Percentiles rank a stretch among this genome's conserved stretches.
Conservation (phyloP, 1,139 yeast genomes). For the Geotrichum candidum region DNA sequence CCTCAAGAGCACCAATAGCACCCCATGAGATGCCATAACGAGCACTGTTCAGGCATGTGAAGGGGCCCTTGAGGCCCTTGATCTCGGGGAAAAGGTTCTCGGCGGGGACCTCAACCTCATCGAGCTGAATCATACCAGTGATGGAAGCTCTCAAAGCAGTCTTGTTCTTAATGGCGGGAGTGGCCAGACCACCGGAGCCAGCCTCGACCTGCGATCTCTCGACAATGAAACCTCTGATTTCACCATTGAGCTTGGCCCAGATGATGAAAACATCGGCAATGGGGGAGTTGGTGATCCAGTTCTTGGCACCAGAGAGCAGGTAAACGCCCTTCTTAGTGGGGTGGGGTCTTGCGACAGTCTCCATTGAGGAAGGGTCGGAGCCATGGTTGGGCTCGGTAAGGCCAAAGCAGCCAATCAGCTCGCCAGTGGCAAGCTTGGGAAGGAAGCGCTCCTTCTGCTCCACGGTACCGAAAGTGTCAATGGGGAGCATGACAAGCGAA, state of each 20-base stretch:
- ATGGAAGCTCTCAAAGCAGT: slow-evolving; percentile 40
- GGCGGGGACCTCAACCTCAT: slow-evolving; percentile 41
- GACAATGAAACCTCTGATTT: slow-evolving; percentile 40
- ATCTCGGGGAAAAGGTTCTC: slow-evolving; percentile 40
- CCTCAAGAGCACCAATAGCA: slow-evolving; percentile 42
- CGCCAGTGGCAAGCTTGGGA: slow-evolving; percentile 41
- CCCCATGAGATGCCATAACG: slow-evolving; percentile 45
- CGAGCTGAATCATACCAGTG: slow-evolving; percentile 43
- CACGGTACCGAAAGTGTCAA: slow-evolving; percentile 38
- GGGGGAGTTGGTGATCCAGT: slow-evolving; percentile 45
- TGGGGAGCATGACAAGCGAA: slow-evolving; percentile 44
- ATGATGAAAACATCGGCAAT: slow-evolving; percentile 41
- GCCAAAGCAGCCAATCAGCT: slow-evolving; percentile 42
- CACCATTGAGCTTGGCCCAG: slow-evolving; percentile 44
- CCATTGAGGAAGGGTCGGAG: slow-evolving; percentile 44
- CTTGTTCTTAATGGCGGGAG: slow-evolving; percentile 40
- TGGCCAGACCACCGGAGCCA: slow-evolving; percentile 34
- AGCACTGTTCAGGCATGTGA: slow-evolving; percentile 42
- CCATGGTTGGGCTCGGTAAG: slow-evolving; percentile 45
- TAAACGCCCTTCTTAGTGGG: slow-evolving; percentile 41
- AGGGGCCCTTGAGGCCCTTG: slow-evolving; percentile 42
- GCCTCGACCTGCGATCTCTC: slow-evolving; percentile 35
- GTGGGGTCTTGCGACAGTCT: slow-evolving; percentile 39
- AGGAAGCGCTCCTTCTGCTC: slow-evolving; percentile 41
- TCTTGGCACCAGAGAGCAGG: slow-evolving; percentile 40